phyloP scores from a whole-genome alignment of 768 basidiomycete species.

The Coprinopsis strossmayeri region DNA sequence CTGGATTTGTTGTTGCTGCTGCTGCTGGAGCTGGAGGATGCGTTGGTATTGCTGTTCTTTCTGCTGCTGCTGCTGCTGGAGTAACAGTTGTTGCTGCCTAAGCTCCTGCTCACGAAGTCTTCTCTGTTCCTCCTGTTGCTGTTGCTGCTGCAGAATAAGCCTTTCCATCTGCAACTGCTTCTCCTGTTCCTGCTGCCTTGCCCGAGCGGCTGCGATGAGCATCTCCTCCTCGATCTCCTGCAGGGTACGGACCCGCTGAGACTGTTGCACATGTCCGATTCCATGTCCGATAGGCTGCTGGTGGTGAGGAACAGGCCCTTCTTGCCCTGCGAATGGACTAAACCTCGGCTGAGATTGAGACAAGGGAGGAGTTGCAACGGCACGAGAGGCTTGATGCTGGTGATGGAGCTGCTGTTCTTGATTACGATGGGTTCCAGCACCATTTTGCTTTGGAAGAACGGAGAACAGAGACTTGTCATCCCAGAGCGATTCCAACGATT shows the following conservation, averaged over 20 bases:
- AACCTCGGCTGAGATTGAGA: slow-evolving; percentile 22
- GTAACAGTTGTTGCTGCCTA: slow-evolving; percentile 14
- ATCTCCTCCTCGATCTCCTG: slow-evolving; percentile 85
- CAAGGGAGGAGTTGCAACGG: slow-evolving; percentile 24
- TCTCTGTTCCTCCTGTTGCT: slow-evolving; percentile 19
- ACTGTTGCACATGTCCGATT: slow-evolving; percentile 18
- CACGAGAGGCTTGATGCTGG: slow-evolving; percentile 17
- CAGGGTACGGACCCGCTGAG: slow-evolving; percentile 46
- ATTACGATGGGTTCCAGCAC: slow-evolving; percentile 25
- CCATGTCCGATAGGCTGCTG: slow-evolving; percentile 25
- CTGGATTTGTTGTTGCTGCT: slow-evolving; percentile 39
- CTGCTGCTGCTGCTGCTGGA: slow-evolving; percentile 29
- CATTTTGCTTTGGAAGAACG: slow-evolving; percentile 51
- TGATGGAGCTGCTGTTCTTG: slow-evolving; percentile 9
- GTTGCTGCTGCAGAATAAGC: slow-evolving; percentile 12
- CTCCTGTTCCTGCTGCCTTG: slow-evolving; percentile 19
- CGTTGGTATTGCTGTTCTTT: slow-evolving; percentile 32
- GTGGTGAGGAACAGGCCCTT: slow-evolving; percentile 21
- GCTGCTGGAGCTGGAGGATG: slow-evolving; percentile 33
- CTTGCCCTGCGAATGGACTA: slow-evolving; percentile 29
- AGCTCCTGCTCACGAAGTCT: slow-evolving; percentile 25
- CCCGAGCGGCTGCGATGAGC: slow-evolving; percentile 47
- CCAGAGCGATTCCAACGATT: slow-evolving; percentile 73
- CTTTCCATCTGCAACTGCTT: slow-evolving; percentile 9
- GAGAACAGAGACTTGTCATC: slow-evolving; percentile 76